These are phyloP conservation scores for Sphagnum tenellum DNA, from an alignment of 225 moss, liverwort and hornwort genomes.

Conservation along the genomic window DNA sequence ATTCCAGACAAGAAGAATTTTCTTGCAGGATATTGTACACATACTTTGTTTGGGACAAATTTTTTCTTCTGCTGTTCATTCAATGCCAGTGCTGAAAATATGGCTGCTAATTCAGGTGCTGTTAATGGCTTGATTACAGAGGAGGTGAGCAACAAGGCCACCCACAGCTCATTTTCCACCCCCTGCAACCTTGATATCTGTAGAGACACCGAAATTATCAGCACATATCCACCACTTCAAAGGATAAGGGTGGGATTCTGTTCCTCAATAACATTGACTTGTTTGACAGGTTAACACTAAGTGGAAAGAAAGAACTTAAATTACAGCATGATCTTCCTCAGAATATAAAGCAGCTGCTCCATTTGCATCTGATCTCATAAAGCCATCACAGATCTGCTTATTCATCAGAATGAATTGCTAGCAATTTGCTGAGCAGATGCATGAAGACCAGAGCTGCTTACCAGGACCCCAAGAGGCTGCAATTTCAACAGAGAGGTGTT, in stretches of 20 bases:
- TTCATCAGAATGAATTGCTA: background rate
- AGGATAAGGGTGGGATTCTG: background rate
- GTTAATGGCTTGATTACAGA: conserved; percentile 24
- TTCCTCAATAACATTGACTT: too few relatives aligned
- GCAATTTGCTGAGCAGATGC: background rate
- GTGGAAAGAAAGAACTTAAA: too few relatives aligned
- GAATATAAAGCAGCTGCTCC: too few relatives aligned
- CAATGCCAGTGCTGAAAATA: conserved; percentile 22
- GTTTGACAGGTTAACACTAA: too few relatives aligned
- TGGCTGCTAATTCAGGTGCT: conserved; percentile 23
- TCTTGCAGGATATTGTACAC: too few relatives aligned
- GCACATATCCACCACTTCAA: too few relatives aligned
- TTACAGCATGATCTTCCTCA: too few relatives aligned
- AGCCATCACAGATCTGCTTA: background rate
- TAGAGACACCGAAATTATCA: background rate
- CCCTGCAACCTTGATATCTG: conserved; percentile 25
- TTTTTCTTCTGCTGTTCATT: background rate
- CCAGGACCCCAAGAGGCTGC: conserved; percentile 28
- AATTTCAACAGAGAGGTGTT: conserved; percentile 4
- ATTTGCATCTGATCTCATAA: too few relatives aligned
- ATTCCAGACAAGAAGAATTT: too few relatives aligned
- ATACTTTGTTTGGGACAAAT: too few relatives aligned
- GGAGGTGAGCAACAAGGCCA: conserved; percentile 15
- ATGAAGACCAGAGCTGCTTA: conserved; percentile 2
- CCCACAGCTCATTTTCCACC: conserved; percentile 33